A percentile compares a stretch with the other conserved stretches of the same genome.
Evolutionary conservation across 1,284 basidiomycete genomes (phyloP).

Genomic region (Erythrobasidium hasegawianum): DNA sequence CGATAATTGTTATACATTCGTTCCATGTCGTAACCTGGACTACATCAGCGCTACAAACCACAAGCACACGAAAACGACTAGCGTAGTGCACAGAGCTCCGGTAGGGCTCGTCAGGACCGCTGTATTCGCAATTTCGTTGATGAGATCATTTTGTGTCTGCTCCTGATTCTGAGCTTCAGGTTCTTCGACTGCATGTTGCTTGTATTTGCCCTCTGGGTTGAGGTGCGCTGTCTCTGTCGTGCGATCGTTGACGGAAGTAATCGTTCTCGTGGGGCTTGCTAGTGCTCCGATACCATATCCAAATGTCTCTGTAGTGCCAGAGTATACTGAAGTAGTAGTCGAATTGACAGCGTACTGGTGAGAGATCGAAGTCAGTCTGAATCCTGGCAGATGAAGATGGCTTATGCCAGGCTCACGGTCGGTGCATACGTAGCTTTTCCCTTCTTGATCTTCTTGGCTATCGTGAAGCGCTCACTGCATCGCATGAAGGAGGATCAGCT

Average conservation of each 20-base stretch:
- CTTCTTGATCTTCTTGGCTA: slow-evolving; percentile 5
- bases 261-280: background rate
- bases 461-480: slow-evolving; percentile 5
- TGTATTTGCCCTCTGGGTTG: background rate
- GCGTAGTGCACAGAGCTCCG: background rate
- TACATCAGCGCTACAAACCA: too few relatives aligned
- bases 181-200: background rate
- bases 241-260: background rate
- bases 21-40: too few relatives aligned
- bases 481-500: background rate
- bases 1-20: too few relatives aligned
- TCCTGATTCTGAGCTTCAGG: background rate
- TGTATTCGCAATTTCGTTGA: background rate
- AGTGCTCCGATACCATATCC: background rate
- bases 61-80: background rate
- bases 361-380: too few relatives aligned
- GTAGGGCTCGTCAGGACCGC: background rate
- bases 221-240: background rate
- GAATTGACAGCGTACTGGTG: background rate
- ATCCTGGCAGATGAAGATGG: too few relatives aligned
- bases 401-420: background rate
- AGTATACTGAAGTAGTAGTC: background rate
- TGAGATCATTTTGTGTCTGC: background rate
- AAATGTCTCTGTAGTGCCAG: background rate
- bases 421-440: background rate